Conservation (phyloP, 2,329 filamentous ascomycete genomes). For the Colletotrichum cuscutae region DNA sequence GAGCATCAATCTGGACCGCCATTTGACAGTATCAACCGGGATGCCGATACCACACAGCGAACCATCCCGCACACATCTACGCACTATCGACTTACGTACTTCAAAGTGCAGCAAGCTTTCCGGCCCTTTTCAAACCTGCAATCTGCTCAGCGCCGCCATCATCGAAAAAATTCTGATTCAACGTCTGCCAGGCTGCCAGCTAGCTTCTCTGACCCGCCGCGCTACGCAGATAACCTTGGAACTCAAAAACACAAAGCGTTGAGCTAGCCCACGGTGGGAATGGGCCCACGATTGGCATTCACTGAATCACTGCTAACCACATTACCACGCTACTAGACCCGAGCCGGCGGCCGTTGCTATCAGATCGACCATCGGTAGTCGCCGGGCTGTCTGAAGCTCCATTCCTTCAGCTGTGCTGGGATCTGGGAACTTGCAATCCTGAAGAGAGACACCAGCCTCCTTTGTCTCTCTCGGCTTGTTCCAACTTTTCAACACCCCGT, state of each 20-base stretch:
- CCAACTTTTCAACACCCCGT: background rate
- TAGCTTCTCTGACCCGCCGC: background rate
- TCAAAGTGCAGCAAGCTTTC: background rate
- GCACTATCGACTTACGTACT: background rate
- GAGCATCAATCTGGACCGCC: background rate
- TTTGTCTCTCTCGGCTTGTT: background rate
- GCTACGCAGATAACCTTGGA: background rate
- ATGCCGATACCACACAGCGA: background rate
- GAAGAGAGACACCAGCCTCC: no score
- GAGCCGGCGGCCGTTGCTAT: conserved; percentile 6
- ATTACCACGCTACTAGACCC: background rate
- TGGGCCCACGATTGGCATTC: background rate
- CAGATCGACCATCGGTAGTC: background rate
- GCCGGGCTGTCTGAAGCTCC: background rate
- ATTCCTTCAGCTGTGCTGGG: background rate
- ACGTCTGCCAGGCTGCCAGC: background rate
- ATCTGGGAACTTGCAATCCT: no score
- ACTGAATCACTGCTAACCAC: background rate
- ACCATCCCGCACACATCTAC: background rate
- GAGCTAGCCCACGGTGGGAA: background rate
- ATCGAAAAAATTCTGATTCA: background rate
- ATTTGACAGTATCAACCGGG: conserved; percentile 9
- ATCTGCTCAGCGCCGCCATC: background rate
- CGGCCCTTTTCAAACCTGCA: background rate
- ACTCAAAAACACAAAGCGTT: background rate